These are phyloP conservation scores for Sporothrix sp. DNA, from an alignment of 2,329 filamentous ascomycete species.

Conservation along the genomic window DNA sequence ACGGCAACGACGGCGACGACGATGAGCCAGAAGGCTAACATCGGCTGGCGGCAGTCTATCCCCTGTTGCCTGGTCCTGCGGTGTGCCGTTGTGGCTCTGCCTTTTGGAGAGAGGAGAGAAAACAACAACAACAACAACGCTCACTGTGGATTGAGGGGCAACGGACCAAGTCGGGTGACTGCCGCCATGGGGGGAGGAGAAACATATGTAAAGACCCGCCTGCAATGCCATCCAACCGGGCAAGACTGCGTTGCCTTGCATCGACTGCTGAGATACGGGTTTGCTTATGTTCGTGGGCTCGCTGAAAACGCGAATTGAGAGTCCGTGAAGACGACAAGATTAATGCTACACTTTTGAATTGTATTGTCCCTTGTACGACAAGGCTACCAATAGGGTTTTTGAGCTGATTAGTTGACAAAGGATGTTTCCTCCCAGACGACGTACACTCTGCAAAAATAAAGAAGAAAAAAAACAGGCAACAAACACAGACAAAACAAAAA, in stretches of 20 bases:
- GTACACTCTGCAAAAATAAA: not conserved
- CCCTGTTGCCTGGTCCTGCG: constrained; percentile 56
- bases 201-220: not conserved
- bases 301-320: no score
- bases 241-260: no score
- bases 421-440: not conserved
- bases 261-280: no score
- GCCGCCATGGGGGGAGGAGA: constrained; percentile 34
- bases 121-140: no score
- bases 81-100: no score
- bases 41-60: constrained; percentile 51
- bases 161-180: constrained; percentile 54
- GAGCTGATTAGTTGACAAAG: not conserved
- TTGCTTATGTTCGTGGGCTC: no score
- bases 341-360: not conserved
- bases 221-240: no score
- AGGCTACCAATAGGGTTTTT: not conserved
- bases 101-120: no score
- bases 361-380: not conserved
- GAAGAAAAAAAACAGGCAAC: not conserved
- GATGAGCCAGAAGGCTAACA: constrained; percentile 55
- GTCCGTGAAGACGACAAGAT: not conserved
- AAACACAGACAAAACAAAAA: not conserved
- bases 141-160: constrained; percentile 44
- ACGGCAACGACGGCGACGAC: constrained; percentile 39